Percentiles rank a stretch among this genome's conserved stretches.
phyloP scores from a whole-genome alignment of 352 stramenopile species.

The Globisporangium nodosum region DNA sequence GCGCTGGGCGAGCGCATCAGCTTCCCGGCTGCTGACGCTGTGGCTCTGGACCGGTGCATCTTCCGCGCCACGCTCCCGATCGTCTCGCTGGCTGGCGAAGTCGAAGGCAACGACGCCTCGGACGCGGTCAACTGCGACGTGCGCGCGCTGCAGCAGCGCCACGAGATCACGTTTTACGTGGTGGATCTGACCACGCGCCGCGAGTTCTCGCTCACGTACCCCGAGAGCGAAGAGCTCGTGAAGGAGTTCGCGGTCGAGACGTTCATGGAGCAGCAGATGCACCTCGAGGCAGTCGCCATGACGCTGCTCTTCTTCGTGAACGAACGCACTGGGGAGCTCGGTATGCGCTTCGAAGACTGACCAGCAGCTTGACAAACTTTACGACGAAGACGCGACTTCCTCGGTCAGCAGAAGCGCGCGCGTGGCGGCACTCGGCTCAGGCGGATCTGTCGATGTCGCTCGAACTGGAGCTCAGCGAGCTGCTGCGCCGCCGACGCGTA shows the following conservation, averaged over 20 bases:
- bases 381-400: not conserved
- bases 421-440: not conserved
- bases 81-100: conserved; percentile 25
- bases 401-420: conserved; percentile 5
- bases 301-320: conserved; percentile 39
- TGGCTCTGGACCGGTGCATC: conserved; percentile 39
- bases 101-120: conserved; percentile 10
- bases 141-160: conserved; percentile 16
- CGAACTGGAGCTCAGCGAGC: conserved; percentile 4
- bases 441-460: not conserved
- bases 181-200: conserved; percentile 20
- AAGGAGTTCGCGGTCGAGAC: conserved; percentile 53
- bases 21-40: not conserved
- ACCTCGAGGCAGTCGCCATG: conserved; percentile 50
- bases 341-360: conserved; percentile 53
- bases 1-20: conserved; percentile 30
- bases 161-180: conserved; percentile 34
- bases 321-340: conserved; percentile 13
- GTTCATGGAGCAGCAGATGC: conserved; percentile 50
- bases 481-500: conserved; percentile 9
- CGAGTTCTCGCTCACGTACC: conserved; percentile 32
- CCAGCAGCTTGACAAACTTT: not conserved
- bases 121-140: conserved; percentile 23
- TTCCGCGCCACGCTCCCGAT: conserved; percentile 30
- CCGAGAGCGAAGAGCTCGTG: conserved; percentile 44